Conservation (phyloP, 768 basidiomycete genomes). For the Serendipita sp. region DNA sequence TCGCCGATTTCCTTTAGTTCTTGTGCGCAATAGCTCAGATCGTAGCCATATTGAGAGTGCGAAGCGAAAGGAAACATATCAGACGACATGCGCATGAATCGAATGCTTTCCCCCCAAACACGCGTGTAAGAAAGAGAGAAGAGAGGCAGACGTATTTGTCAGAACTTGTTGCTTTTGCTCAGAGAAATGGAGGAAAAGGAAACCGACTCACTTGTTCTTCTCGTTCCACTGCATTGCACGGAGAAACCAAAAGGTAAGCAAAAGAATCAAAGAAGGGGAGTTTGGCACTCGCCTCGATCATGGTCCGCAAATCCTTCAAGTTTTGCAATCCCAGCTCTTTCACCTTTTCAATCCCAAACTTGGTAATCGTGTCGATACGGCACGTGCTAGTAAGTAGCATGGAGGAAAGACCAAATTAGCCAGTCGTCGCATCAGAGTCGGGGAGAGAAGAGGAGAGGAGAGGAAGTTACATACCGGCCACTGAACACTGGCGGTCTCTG, state of each 20-base stretch:
- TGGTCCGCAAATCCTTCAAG: constrained; percentile 46
- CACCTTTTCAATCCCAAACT: constrained; percentile 68
- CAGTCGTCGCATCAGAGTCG: background rate
- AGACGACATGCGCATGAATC: constrained; percentile 78
- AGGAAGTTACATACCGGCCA: constrained; percentile 37
- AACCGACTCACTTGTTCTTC: constrained; percentile 39
- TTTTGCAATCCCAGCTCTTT: constrained; percentile 71
- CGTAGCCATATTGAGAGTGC: constrained; percentile 66
- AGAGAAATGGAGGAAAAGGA: no score
- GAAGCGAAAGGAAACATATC: constrained; percentile 91
- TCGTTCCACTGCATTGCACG: constrained; percentile 58
- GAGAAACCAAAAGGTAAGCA: background rate
- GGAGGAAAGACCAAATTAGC: constrained; percentile 2
- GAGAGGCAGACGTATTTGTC: background rate
- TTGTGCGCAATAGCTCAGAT: constrained; percentile 53
- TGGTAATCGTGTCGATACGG: constrained; percentile 61
- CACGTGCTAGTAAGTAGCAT: constrained; percentile 18
- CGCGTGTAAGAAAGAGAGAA: background rate
- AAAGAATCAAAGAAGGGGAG: background rate
- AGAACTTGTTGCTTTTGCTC: no score
- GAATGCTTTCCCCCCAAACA: constrained; percentile 35
- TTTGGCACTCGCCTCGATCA: constrained; percentile 36
- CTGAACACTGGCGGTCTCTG: constrained; percentile 68
- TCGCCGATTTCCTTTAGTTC: constrained; percentile 42
- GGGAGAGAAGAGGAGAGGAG: background rate